Conservation (phyloP, 2,329 filamentous ascomycete species). For the Scedosporium boydii region DNA sequence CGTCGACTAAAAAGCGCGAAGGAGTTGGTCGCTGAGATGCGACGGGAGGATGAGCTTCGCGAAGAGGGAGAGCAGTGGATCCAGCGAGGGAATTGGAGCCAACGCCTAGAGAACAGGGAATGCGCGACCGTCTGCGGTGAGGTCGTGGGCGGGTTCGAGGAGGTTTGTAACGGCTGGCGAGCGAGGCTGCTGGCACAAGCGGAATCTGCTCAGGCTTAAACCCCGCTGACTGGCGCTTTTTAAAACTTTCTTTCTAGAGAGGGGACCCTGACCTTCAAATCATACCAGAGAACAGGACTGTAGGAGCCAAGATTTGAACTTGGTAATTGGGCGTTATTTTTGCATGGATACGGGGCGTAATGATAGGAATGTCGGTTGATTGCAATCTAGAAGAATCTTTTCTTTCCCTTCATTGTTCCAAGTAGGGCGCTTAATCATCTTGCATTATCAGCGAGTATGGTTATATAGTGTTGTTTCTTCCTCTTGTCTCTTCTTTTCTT, state of each 20-base stretch:
- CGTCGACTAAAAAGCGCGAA: conserved; percentile 71
- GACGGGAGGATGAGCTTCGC: conserved; percentile 68
- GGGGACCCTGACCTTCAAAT: too few species aligned
- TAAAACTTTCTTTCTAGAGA: neutral
- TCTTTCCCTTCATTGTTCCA: too few species aligned
- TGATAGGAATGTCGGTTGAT: too few species aligned
- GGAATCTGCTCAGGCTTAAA: conserved; percentile 34
- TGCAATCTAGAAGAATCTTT: too few species aligned
- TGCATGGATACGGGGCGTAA: too few species aligned
- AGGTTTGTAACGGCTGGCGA: conserved; percentile 78
- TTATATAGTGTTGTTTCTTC: neutral
- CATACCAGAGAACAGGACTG: too few species aligned
- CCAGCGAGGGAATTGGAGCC: conserved; percentile 72
- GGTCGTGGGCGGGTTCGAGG: conserved; percentile 86
- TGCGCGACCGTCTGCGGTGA: conserved; percentile 77
- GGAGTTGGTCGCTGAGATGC: conserved; percentile 78
- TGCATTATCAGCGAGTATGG: neutral
- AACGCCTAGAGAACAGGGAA: conserved; percentile 64
- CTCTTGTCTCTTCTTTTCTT: neutral
- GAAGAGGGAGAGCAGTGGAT: conserved; percentile 81
- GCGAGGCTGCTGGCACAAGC: conserved; percentile 60
- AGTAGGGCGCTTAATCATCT: too few species aligned
- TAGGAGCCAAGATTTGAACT: too few species aligned
- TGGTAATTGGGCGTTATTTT: too few species aligned
- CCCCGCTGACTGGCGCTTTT: neutral